A percentile compares a stretch with the other conserved stretches of the same genome.
Conservation (phyloP, 305 asterid genomes). For the Striga hermonthica region DNA sequence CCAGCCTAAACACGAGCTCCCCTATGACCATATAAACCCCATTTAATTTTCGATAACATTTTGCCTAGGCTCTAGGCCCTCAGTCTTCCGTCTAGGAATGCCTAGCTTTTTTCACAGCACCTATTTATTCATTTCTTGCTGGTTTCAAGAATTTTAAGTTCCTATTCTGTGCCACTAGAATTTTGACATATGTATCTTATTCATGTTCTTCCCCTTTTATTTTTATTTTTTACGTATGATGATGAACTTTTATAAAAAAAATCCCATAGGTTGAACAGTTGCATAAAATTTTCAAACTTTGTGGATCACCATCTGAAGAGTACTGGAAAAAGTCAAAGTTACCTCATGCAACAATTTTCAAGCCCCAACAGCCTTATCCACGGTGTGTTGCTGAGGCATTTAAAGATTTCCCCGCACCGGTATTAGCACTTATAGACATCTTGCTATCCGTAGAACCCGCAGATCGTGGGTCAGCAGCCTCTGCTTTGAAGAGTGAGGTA, state of each 20-base stretch:
- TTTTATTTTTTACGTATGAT: conserved; percentile 9
- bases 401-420: conserved; percentile 74
- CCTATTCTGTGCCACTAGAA: neutral
- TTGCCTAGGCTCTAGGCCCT: too few relatives aligned
- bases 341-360: conserved; percentile 81
- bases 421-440: conserved; percentile 64
- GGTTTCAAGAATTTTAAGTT: conserved; percentile 15
- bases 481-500: conserved; percentile 86
- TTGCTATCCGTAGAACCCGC: conserved; percentile 76
- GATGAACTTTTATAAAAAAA: conserved; percentile 22
- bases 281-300: conserved; percentile 85
- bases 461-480: conserved; percentile 75
- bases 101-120: too few relatives aligned
- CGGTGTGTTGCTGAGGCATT: conserved; percentile 80
- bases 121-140: neutral
- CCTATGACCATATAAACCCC: too few relatives aligned
- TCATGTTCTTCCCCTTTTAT: neutral
- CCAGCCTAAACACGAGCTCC: too few relatives aligned
- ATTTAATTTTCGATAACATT: too few relatives aligned
- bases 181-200: neutral
- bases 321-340: conserved; percentile 88
- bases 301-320: conserved; percentile 91
- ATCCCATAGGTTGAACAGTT: conserved; percentile 76
- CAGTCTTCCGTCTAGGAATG: too few relatives aligned
- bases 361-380: conserved; percentile 88